Evolutionary conservation across 176 grass and related monocot species (phyloP).

Genomic region (Calamus simplicifolius): DNA sequence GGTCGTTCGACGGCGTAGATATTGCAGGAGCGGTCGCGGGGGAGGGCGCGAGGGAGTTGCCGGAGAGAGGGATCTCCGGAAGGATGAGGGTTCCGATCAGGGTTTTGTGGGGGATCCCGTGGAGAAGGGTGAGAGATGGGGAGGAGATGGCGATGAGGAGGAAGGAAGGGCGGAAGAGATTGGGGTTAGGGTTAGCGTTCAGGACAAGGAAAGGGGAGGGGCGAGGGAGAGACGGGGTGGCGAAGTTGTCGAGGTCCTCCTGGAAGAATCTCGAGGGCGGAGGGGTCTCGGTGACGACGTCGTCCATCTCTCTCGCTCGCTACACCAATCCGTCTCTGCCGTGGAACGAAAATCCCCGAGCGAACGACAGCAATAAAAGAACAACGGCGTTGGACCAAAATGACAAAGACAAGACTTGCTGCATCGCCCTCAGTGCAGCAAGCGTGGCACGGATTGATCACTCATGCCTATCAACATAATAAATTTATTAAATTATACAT

Average conservation of each 20-base stretch:
- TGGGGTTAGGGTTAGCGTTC: slow-evolving; percentile 24
- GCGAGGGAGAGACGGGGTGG: slow-evolving; percentile 14
- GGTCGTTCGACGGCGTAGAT: slow-evolving; percentile 33
- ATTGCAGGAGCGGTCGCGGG: slow-evolving; percentile 40
- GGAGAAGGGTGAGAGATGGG: slow-evolving; percentile 34
- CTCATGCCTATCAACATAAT: too few species aligned
- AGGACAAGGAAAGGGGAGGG: slow-evolving; percentile 49
- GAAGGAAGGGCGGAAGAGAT: slow-evolving; percentile 16
- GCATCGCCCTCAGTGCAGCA: too few species aligned
- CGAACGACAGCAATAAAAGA: too few species aligned
- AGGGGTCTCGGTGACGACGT: slow-evolving; percentile 55
- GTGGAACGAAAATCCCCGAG: too few species aligned
- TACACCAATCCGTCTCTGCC: too few species aligned
- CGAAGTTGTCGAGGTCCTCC: slow-evolving; percentile 75
- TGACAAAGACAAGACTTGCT: too few species aligned
- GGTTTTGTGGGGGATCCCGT: slow-evolving; percentile 25
- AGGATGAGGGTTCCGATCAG: too few species aligned
- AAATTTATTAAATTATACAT: too few species aligned
- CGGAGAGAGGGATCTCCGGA: slow-evolving; percentile 45
- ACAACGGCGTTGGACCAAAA: too few species aligned
- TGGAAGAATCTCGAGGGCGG: slow-evolving; percentile 64
- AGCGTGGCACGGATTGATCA: too few species aligned
- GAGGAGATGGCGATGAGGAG: slow-evolving; percentile 61
- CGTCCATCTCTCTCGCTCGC: slow-evolving; percentile 29
- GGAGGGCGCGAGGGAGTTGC: slow-evolving; percentile 14